phyloP scores from a whole-genome alignment of 1,284 basidiomycete genomes.

The Retiboletus flavoniger region DNA sequence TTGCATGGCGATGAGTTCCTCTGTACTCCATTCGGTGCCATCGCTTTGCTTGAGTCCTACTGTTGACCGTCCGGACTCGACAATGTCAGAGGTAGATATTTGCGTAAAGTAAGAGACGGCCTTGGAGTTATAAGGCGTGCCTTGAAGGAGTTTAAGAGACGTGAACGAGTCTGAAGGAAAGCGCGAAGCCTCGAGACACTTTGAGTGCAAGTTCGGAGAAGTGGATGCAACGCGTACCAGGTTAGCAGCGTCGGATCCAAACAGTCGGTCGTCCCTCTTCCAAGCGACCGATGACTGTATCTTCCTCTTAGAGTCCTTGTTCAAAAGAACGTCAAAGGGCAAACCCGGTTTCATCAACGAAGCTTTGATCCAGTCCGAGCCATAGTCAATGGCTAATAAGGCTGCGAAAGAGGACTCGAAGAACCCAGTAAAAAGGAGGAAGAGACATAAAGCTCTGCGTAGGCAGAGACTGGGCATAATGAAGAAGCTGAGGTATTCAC shows the following conservation, averaged over 20 bases:
- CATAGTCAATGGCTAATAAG: conserved; percentile 93
- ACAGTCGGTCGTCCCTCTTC: conserved; percentile 85
- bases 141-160: conserved; percentile 86
- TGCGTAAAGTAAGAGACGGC: conserved; percentile 62
- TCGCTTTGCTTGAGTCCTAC: conserved; percentile 56
- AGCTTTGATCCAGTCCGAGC: conserved; percentile 93
- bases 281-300: conserved; percentile 86
- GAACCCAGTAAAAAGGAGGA: conserved; percentile 24
- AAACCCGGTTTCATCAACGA: conserved; percentile 95
- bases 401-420: conserved; percentile 40
- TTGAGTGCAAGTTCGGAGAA: conserved; percentile 3
- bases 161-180: conserved; percentile 89
- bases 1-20: conserved; percentile 95
- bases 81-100: conserved; percentile 60
- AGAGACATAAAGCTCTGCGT: conserved; percentile 29
- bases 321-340: conserved; percentile 94
- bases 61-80: conserved; percentile 61
- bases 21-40: conserved; percentile 75
- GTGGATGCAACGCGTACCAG: conserved; percentile 56
- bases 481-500: conserved; percentile 13
- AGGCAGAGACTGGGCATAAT: conserved; percentile 28
- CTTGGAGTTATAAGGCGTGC: conserved; percentile 64
- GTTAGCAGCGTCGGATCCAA: conserved; percentile 86
- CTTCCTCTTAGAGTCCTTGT: conserved; percentile 96
- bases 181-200: conserved; percentile 68